These are phyloP conservation scores for Sonneratia alba DNA, from an alignment of 345 rosid species.

Conservation along the genomic window DNA sequence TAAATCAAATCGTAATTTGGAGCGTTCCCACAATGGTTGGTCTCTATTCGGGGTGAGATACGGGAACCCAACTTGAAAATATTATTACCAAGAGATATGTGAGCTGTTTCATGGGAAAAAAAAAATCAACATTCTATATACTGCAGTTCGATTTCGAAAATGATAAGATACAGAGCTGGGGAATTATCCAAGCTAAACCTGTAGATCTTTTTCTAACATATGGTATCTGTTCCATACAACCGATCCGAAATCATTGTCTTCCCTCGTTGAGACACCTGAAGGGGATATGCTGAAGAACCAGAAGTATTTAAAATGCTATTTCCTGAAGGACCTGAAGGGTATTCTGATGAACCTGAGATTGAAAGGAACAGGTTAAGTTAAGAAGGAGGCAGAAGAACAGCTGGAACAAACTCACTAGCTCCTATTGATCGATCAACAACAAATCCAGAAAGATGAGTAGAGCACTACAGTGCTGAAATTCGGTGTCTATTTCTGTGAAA, in stretches of 20 bases:
- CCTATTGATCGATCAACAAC: background rate
- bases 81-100: background rate
- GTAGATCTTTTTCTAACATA: background rate
- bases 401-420: background rate
- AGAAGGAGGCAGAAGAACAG: background rate
- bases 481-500: background rate
- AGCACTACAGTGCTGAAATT: background rate
- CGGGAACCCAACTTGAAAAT: background rate
- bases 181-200: background rate
- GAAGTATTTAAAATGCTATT: constrained; percentile 53
- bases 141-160: background rate
- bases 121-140: background rate
- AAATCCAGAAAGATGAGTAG: background rate
- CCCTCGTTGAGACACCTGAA: background rate
- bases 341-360: constrained; percentile 68
- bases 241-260: background rate
- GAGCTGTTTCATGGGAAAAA: too few relatives aligned
- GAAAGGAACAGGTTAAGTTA: background rate
- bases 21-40: too few relatives aligned
- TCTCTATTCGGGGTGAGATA: background rate
- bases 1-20: background rate
- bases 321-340: constrained; percentile 79
- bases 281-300: constrained; percentile 1
- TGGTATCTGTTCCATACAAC: background rate
- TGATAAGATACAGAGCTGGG: background rate